Conservation (phyloP, 2,329 filamentous ascomycete genomes). For the Colletotrichum tabaci region DNA sequence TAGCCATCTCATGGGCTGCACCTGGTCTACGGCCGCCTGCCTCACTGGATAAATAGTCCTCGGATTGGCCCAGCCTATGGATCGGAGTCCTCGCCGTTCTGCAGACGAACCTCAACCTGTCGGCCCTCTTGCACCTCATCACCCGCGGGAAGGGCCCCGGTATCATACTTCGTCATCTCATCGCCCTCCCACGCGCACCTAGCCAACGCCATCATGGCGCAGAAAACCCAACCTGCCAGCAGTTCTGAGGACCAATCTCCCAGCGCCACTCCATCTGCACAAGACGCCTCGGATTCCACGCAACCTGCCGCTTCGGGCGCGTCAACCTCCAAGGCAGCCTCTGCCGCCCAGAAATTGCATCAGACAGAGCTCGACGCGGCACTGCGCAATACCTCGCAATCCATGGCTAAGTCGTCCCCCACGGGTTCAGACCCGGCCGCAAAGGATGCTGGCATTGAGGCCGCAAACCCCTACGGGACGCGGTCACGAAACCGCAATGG, state of each 20-base stretch:
- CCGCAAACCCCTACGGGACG: conserved; percentile 86
- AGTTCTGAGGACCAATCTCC: conserved; percentile 42
- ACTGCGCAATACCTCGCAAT: conserved; percentile 53
- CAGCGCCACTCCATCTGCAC: conserved; percentile 41
- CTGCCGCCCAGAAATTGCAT: conserved; percentile 48
- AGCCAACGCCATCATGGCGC: conserved; percentile 40
- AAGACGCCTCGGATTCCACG: conserved; percentile 41
- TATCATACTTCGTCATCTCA: conserved; percentile 11
- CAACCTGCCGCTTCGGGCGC: conserved; percentile 30
- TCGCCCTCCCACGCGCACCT: conserved; percentile 31
- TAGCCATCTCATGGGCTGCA: conserved; percentile 36
- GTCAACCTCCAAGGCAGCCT: conserved; percentile 36
- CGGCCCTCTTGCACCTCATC: conserved; percentile 42
- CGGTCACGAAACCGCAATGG: conserved; percentile 91
- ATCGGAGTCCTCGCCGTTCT: conserved; percentile 32
- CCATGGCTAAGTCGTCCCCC: conserved; percentile 64
- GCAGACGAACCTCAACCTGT: conserved; percentile 33
- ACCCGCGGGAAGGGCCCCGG: conserved; percentile 42
- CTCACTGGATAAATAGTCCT: conserved; percentile 21
- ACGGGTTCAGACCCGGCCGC: conserved; percentile 61
- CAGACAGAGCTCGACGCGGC: conserved; percentile 53
- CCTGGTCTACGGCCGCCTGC: conserved; percentile 19
- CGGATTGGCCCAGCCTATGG: conserved; percentile 29
- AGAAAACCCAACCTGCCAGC: conserved; percentile 39
- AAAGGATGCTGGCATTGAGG: conserved; percentile 66